Evolutionary conservation across 176 grass and related monocot genomes (phyloP), one percentile per base, ranked within the genome.

Genomic region (Triticum turgidum): DNA sequence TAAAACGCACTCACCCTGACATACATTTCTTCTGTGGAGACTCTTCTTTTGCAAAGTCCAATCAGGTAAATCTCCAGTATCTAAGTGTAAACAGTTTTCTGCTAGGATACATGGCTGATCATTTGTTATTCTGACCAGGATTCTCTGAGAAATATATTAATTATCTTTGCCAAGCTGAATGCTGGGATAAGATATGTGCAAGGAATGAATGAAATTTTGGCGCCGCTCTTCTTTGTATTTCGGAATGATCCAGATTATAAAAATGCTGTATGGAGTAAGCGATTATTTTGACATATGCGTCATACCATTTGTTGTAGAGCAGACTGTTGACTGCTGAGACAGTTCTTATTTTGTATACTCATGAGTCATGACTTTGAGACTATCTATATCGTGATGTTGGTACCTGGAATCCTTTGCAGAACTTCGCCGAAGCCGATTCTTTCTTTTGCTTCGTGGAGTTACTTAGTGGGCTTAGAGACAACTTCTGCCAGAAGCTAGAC

Each of bases 191-290:
- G 93, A 94, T 98, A 98, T 79, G 96, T 98, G 33, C 96, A 94
- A 92, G 96, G 93, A 84, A 98, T 98, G 96, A 98, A 95, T 68
- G 93, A 95, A 92, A 85, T 98, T 86, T 85, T 95, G 82, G 89
- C 95, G 44, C 91, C 89, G 1, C 87, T 98, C 83, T 93, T 93
- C 67, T 98, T 89, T 92, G 81, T 98, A 54, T 94, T 98, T 87
- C 87, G 81, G 82, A 94, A 65, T 82, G 96, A 95, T 78, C 89
- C 93, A 56, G 96, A 95, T 89, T 69, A 81, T 83, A 91, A 89
- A 87, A 92, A 93, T 94, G 91, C 88, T 90, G 95, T 95, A 98
- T 81, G 95, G 70, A 84, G 90, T 93, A 89, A 89, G 85, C 87
- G 27, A 73, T 77, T 81, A n/a, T 80, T 86, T 64, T 77, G 10